Evolutionary conservation across 352 stramenopile genomes (phyloP), one percentile per base, ranked within the genome.

Genomic region (Nothophytophthora sp.): DNA sequence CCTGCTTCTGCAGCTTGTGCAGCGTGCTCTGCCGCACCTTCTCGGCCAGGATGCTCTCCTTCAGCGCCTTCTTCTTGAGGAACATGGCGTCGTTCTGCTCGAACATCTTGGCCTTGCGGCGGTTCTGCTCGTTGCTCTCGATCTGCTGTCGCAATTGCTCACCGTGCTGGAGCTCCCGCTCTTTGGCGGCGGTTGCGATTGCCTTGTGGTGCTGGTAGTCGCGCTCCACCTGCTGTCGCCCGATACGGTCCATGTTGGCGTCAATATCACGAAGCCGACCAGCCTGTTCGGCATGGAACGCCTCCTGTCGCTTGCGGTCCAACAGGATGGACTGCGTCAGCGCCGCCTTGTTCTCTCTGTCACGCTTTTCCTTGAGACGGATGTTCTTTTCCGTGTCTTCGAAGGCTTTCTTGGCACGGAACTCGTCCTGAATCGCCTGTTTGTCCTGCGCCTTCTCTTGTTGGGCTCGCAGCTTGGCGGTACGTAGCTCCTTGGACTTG

Each of bases 401-500:
- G 56, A 71, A 88, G 1, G 79, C 76, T 33, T 85, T 84, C 49
- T 92, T 92, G 16, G 81, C 76, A 5, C 79, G 77, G 62, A 87
- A 83, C 34, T 80, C 81, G 32, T 90, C 79, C 22, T 85, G 77
- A 13, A 76, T 57, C 0, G 70, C 66, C 13, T 81, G 75, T 33
- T 89, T 92, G 61, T 90, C 82, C 43, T 90, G 79, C n/a, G 73
- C 73, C 40, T 90, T 90, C 51, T 92, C 79, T 38, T 92, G 82
- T 38, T 92, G 79, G 16, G 77, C 82, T 9, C 82, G 78, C 27
- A 92, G 57, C 51, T 92, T 92, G 13, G 82, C 79, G 6, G 74
- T 74, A 5, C 78, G 76, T 4, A 90, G 45, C 46, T 92, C 81
- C 35, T 92, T 86, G 10, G 72, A 66, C 46, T 89, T 90, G 33